Conservation (phyloP, 2,329 filamentous ascomycete species). For the Cercospora berteroae region DNA sequence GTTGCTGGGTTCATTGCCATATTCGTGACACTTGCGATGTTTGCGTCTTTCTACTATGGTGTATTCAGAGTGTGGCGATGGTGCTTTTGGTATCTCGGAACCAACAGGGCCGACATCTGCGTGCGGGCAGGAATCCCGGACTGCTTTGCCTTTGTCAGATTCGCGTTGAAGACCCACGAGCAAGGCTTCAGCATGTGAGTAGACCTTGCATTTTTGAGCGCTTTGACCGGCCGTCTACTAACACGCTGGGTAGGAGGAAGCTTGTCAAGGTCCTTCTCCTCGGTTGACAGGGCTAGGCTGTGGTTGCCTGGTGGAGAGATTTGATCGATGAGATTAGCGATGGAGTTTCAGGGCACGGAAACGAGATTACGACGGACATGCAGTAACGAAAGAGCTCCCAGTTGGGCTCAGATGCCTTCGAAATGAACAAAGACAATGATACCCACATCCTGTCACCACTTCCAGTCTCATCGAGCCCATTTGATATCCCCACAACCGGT, state of each 20-base stretch:
- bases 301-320: not conserved
- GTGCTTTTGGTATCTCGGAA: not conserved
- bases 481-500: not conserved
- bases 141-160: not conserved
- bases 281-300: not conserved
- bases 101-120: not conserved
- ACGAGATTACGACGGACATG: not conserved
- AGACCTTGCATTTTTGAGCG: not conserved
- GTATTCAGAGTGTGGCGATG: not conserved
- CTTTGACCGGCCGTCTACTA: not conserved
- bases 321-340: constrained; percentile 6
- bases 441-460: not conserved
- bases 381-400: not conserved
- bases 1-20: not conserved
- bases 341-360: not conserved
- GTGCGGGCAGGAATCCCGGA: not conserved
- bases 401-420: not conserved
- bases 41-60: not conserved
- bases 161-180: not conserved
- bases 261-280: not conserved
- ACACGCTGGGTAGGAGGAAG: not conserved
- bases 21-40: not conserved
- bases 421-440: not conserved
- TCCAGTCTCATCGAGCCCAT: not conserved
- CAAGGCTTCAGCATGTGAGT: not conserved